phyloP scores from a whole-genome alignment of 345 rosid species.

The Syzygium aromaticum region DNA sequence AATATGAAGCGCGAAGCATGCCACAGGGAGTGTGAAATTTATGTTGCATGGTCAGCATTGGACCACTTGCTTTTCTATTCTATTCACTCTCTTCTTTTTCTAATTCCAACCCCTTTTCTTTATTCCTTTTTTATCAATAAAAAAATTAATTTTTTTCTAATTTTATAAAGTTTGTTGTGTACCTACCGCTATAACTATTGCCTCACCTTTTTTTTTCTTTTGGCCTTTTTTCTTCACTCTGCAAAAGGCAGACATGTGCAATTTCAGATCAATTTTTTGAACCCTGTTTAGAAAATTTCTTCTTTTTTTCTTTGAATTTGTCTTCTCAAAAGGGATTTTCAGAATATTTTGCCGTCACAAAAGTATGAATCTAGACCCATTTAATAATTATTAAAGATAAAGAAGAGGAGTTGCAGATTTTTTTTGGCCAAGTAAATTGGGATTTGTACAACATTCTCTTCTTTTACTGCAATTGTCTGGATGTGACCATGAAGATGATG shows the following conservation, averaged over 20 bases:
- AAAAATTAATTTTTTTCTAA: background rate
- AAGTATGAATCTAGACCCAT: background rate
- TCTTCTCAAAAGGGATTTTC: background rate
- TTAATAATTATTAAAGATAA: background rate
- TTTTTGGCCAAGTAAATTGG: background rate
- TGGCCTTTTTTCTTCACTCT: background rate
- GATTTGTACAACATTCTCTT: background rate
- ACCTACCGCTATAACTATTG: background rate
- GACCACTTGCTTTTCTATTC: background rate
- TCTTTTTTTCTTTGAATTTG: background rate
- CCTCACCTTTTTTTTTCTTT: background rate
- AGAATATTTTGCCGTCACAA: background rate
- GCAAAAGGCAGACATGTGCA: background rate
- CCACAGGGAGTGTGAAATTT: background rate
- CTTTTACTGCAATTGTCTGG: background rate
- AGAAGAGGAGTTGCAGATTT: background rate
- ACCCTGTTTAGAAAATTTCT: background rate
- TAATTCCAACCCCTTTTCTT: background rate
- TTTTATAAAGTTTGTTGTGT: background rate
- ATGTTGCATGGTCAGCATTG: background rate
- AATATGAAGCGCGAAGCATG: background rate
- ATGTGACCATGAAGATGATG: background rate
- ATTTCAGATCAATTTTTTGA: background rate
- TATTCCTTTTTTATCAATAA: background rate
- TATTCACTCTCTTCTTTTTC: background rate